phyloP scores from a whole-genome alignment of 2,329 filamentous ascomycete species.

The Diaporthe capsici region DNA sequence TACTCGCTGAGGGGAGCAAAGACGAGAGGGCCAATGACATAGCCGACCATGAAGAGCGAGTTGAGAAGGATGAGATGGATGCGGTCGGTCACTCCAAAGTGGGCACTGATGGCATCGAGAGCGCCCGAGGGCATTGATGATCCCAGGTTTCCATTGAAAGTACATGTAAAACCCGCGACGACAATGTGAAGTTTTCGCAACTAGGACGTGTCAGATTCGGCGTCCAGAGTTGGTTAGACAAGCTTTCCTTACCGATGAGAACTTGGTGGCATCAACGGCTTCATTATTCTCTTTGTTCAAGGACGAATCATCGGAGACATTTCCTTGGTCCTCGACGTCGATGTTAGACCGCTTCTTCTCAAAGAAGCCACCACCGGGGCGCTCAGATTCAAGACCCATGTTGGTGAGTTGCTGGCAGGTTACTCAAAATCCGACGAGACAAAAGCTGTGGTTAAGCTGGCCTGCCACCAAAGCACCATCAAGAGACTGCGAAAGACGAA shows the following conservation, averaged over 20 bases:
- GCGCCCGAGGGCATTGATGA: slow-evolving; percentile 17
- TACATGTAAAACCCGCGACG: neutral
- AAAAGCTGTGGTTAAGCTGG: neutral
- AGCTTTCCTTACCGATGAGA: neutral
- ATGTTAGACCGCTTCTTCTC: neutral
- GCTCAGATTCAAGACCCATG: neutral
- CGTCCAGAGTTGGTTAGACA: neutral
- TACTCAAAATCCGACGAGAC: neutral
- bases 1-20: slow-evolving; percentile 26
- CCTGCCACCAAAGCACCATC: neutral
- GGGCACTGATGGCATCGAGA: slow-evolving; percentile 8
- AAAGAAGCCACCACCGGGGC: neutral
- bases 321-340: neutral
- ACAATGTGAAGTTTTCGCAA: slow-evolving; percentile 7
- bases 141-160: slow-evolving; percentile 16
- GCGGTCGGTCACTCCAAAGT: slow-evolving; percentile 6
- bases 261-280: slow-evolving; percentile 7
- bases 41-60: slow-evolving; percentile 22
- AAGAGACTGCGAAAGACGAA: neutral
- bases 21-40: slow-evolving; percentile 12
- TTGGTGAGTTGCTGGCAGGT: neutral
- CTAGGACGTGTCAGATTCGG: neutral
- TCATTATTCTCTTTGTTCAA: neutral
- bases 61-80: slow-evolving; percentile 16
- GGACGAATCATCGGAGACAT: neutral